phyloP scores from a whole-genome alignment of 2,329 filamentous ascomycete genomes.

The Ophiostoma himal-ulmi region DNA sequence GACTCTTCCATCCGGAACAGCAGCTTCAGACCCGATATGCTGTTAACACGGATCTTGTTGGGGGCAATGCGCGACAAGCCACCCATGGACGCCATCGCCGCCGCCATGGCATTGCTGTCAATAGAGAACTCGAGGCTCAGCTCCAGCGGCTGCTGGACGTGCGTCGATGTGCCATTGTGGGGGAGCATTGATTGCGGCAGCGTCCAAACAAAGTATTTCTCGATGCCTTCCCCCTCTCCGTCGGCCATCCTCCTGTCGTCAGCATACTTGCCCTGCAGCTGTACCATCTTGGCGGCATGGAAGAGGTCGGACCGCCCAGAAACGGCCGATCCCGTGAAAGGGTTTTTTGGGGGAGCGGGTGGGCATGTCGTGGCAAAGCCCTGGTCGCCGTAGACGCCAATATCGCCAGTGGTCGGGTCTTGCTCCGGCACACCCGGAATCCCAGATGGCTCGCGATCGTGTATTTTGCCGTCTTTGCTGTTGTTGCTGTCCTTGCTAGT shows the following conservation, averaged over 20 bases:
- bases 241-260: too few relatives aligned
- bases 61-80: conserved; percentile 41
- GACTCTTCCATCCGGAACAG: conserved; percentile 61
- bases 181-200: conserved; percentile 71
- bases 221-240: conserved; percentile 44
- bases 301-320: conserved; percentile 77
- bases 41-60: conserved; percentile 46
- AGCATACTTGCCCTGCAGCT: conserved; percentile 52
- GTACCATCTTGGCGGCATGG: conserved; percentile 79
- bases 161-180: conserved; percentile 67
- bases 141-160: conserved; percentile 63
- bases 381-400: conserved; percentile 36
- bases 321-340: conserved; percentile 70
- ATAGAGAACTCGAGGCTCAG: conserved; percentile 61
- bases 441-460: neutral
- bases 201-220: conserved; percentile 91
- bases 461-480: neutral
- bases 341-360: conserved; percentile 50
- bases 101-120: neutral
- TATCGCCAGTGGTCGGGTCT: conserved; percentile 28
- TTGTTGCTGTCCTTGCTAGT: neutral
- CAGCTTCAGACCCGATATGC: conserved; percentile 54
- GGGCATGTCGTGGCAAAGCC: conserved; percentile 61
- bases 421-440: conserved; percentile 11
- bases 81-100: conserved; percentile 36